phyloP scores from a whole-genome alignment of 331 rosid genomes.

The Pyracantha coccinea region DNA sequence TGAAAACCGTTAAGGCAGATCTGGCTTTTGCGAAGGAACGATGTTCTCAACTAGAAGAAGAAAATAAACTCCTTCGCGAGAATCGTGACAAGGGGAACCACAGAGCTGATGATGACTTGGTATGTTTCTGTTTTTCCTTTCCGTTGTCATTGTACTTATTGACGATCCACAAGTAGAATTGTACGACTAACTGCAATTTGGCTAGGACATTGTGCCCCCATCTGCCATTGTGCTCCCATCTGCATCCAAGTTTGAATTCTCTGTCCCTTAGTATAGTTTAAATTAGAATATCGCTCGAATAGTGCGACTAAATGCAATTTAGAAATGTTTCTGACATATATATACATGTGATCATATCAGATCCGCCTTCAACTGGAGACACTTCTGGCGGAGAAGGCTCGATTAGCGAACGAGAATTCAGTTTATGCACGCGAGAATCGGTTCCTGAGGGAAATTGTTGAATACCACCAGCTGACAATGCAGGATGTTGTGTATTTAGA shows the following conservation, averaged over 20 bases:
- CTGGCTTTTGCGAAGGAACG: constrained; percentile 87
- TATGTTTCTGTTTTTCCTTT: constrained; percentile 13
- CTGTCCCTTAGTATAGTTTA: background rate
- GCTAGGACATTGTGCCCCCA: background rate
- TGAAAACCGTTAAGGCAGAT: constrained; percentile 94
- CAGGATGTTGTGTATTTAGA: constrained; percentile 78
- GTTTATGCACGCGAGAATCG: constrained; percentile 86
- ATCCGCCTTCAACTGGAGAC: constrained; percentile 91
- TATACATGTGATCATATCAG: constrained; percentile 26
- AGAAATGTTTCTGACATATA: background rate
- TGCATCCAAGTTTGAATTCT: background rate
- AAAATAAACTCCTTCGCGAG: constrained; percentile 73
- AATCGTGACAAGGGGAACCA: constrained; percentile 66
- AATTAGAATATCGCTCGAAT: background rate
- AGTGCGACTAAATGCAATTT: background rate
- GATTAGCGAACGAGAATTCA: constrained; percentile 80
- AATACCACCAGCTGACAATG: constrained; percentile 93
- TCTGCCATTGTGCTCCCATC: background rate
- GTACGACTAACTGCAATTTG: background rate
- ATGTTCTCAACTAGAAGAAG: constrained; percentile 93
- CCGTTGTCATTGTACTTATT: background rate
- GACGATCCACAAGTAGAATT: background rate
- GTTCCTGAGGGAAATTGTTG: constrained; percentile 93
- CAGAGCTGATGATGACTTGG: constrained; percentile 89
- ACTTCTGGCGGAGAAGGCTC: constrained; percentile 87